These are phyloP conservation scores for Kodamaea jinghongensis DNA, from an alignment of 805 yeast genomes.

Conservation along the genomic window DNA sequence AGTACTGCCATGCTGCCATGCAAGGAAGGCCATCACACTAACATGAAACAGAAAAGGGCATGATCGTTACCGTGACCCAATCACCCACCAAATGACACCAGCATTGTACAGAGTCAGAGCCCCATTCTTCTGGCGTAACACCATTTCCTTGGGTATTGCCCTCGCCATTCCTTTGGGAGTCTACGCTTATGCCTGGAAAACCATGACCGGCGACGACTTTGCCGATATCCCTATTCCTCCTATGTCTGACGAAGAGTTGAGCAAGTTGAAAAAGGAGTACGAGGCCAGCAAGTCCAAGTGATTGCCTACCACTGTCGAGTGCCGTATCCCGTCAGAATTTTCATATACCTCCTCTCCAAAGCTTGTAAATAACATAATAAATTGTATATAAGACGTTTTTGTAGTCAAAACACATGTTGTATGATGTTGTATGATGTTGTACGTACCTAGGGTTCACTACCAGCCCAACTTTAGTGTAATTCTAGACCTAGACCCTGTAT, in stretches of 20 bases:
- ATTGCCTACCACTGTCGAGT: no score
- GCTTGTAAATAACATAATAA: no score
- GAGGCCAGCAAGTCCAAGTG: constrained; percentile 33
- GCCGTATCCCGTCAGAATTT: no score
- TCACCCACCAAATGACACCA: constrained; percentile 85
- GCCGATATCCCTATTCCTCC: constrained; percentile 95
- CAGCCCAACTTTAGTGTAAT: no score
- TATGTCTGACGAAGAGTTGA: constrained; percentile 71
- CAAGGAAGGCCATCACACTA: constrained; percentile 6
- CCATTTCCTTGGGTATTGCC: constrained; percentile 56
- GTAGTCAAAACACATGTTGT: no score
- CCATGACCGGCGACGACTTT: constrained; percentile 75
- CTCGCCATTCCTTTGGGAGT: constrained; percentile 68
- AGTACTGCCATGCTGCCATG: constrained; percentile 5
- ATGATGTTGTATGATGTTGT: no score
- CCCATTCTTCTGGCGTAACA: constrained; percentile 80
- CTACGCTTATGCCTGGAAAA: constrained; percentile 60
- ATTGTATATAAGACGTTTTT: no score
- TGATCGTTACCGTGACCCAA: constrained; percentile 52
- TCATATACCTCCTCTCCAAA: no score
- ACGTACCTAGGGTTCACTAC: no score
- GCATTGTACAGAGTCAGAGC: constrained; percentile 87
- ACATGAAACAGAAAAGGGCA: constrained; percentile 37
- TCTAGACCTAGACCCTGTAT: no score
- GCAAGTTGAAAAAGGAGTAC: constrained; percentile 68